These are phyloP conservation scores for Myxozyma monticola DNA, from an alignment of 805 yeast species.

Conservation along the genomic window DNA sequence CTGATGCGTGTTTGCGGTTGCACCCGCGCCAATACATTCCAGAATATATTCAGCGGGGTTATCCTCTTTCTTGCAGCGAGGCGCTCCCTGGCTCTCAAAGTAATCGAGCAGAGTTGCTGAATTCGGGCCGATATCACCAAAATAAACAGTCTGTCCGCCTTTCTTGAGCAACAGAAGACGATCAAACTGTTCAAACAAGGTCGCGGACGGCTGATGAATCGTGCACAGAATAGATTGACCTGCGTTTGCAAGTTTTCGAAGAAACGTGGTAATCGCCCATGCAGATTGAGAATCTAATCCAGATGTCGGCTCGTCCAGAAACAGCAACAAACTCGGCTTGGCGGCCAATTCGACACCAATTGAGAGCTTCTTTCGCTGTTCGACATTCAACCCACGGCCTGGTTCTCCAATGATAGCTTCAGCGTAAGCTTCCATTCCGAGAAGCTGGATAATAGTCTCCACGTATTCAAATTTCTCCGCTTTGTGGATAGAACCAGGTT, in stretches of 20 bases:
- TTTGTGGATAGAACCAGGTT: constrained; percentile 56
- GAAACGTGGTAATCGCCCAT: constrained; percentile 68
- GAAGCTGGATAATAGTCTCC: constrained; percentile 62
- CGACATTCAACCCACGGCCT: constrained; percentile 71
- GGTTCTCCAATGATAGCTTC: constrained; percentile 79
- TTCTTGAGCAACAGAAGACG: constrained; percentile 64
- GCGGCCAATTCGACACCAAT: constrained; percentile 74
- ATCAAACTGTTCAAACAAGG: constrained; percentile 65
- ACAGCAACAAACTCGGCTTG: constrained; percentile 60
- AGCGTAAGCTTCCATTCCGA: constrained; percentile 69
- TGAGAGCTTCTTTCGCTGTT: constrained; percentile 65
- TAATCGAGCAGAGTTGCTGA: constrained; percentile 59
- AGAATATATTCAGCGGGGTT: constrained; percentile 79
- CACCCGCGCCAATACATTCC: constrained; percentile 78
- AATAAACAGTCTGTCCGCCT: constrained; percentile 80
- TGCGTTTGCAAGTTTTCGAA: constrained; percentile 65
- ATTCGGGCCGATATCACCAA: constrained; percentile 74
- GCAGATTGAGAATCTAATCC: constrained; percentile 64
- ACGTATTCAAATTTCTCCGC: constrained; percentile 66
- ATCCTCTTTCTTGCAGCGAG: constrained; percentile 57
- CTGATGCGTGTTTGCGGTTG: constrained; percentile 58
- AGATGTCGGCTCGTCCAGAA: constrained; percentile 71
- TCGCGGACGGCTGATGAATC: constrained; percentile 76
- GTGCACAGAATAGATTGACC: constrained; percentile 78
- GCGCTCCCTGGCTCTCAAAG: constrained; percentile 72